A percentile compares a stretch with the other conserved stretches of the same genome.
Evolutionary conservation across 2,329 filamentous ascomycete species (phyloP).

Genomic region (Sclerotinia glacialis): DNA sequence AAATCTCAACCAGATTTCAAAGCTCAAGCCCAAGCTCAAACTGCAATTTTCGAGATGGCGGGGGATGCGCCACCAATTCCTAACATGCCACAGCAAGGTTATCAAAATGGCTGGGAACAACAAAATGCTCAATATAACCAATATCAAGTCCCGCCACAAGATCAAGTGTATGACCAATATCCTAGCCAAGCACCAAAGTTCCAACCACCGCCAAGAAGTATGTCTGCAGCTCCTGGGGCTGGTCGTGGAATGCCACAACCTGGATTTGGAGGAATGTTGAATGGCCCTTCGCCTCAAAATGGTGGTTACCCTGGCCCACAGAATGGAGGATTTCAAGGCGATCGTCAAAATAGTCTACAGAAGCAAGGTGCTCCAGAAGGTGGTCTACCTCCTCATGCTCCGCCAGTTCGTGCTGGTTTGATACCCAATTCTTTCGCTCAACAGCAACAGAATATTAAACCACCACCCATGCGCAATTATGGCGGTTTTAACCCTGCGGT

Average conservation of each 20-base stretch:
- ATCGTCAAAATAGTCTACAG: conserved; percentile 31
- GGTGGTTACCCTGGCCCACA: conserved; percentile 23
- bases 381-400: conserved; percentile 57
- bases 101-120: conserved; percentile 33
- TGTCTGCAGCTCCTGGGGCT: conserved; percentile 33
- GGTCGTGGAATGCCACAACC: conserved; percentile 27
- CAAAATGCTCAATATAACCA: conserved; percentile 31
- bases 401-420: conserved; percentile 60
- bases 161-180: conserved; percentile 29
- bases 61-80: conserved; percentile 59
- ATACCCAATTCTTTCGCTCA: conserved; percentile 58
- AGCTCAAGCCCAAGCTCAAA: conserved; percentile 50
- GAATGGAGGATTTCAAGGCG: conserved; percentile 24
- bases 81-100: conserved; percentile 33
- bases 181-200: conserved; percentile 30
- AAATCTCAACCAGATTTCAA: conserved; percentile 67
- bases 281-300: conserved; percentile 26
- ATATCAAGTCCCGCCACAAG: conserved; percentile 25
- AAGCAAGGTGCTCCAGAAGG: conserved; percentile 36
- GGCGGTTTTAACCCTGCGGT: conserved; percentile 29
- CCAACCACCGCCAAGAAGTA: conserved; percentile 33
- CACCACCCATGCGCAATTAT: conserved; percentile 49
- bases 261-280: conserved; percentile 26
- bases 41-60: conserved; percentile 72
- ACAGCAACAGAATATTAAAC: conserved; percentile 50